Base-by-base conservation (phyloP, 2,329 filamentous ascomycete genomes). In the Camillea tinctor region DNA sequence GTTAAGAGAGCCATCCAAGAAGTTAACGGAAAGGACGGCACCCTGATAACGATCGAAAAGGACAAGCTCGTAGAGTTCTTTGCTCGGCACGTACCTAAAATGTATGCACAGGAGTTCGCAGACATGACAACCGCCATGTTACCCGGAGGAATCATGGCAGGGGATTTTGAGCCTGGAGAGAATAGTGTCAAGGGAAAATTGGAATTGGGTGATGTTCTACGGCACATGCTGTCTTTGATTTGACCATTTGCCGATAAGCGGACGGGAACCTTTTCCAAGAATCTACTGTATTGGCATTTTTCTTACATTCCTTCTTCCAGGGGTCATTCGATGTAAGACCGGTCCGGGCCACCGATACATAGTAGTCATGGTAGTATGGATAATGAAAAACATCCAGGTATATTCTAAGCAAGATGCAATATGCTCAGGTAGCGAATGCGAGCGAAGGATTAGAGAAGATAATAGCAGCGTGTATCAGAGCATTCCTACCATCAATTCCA, bases 1-100 rank as follows among this genome's bases (percentile, higher is more conserved):
- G 60, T 76, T 6, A 68, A 71, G 22, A 49, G 62, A 0, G 69
- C 65, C 0, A 58, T 74, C 1, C 72, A 74, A 7, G 66, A 68
- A 15, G 63, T 69, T 2, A 69, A 64, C 0, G 71, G 67, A 0
- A 73, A 69, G 36, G 51, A 64, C n/a, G 60, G 67, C 5, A 60
- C 69, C 26, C n/a, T 73, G 2, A 60, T 61, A 1, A 54, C 65
- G 2, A 59, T 75, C 1, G 58, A 61, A 52, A 62, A 62, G 21
- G 68, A 68, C 1, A 49, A 68, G 4, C 63, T 76, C 2, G 61
- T 62, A 0, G 62, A 55, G 2, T 74, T 65, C 52, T 74, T 66
- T 44, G 62, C 56, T 1, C 55, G 69, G 21, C 58, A 64, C 4
- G 59, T 73, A 6, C 70, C 67, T 1, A 58, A 64, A 11, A 23